Percentiles rank a stretch among this genome's conserved stretches.
phyloP scores from a whole-genome alignment of 345 rosid genomes.

The Eucalyptus pauciflora region DNA sequence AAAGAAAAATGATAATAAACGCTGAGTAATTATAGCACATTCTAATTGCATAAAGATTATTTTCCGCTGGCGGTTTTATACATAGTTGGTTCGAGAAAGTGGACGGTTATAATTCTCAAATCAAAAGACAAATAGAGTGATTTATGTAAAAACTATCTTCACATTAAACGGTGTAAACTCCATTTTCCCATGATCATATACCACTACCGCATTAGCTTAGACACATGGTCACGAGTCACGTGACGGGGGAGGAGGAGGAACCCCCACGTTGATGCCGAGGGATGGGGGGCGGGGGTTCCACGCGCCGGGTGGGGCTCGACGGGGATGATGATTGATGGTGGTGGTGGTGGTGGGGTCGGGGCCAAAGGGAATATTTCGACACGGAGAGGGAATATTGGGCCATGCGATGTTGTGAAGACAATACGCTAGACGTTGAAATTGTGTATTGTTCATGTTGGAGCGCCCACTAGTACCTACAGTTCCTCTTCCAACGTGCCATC shows the following conservation, averaged over 20 bases:
- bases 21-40: neutral
- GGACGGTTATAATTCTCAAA: neutral
- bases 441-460: neutral
- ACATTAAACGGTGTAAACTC: neutral
- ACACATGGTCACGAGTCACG: slow-evolving; percentile 44
- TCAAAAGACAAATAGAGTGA: neutral
- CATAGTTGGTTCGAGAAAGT: neutral
- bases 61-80: neutral
- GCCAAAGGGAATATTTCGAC: slow-evolving; percentile 28
- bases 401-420: slow-evolving; percentile 1
- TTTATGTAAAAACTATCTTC: neutral
- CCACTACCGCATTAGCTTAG: slow-evolving; percentile 11
- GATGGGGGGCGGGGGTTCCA: slow-evolving; percentile 29
- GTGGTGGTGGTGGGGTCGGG: neutral
- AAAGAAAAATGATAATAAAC: neutral
- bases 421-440: slow-evolving; percentile 33
- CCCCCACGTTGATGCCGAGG: slow-evolving; percentile 63
- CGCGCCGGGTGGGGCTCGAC: slow-evolving; percentile 36
- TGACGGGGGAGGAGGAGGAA: slow-evolving; percentile 9
- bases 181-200: neutral
- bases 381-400: slow-evolving; percentile 55
- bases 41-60: neutral
- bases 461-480: neutral
- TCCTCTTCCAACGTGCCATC: neutral
- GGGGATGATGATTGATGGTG: neutral